These are phyloP conservation scores for Suhomyces vadensis DNA, from an alignment of 805 yeast genomes.

Conservation along the genomic window DNA sequence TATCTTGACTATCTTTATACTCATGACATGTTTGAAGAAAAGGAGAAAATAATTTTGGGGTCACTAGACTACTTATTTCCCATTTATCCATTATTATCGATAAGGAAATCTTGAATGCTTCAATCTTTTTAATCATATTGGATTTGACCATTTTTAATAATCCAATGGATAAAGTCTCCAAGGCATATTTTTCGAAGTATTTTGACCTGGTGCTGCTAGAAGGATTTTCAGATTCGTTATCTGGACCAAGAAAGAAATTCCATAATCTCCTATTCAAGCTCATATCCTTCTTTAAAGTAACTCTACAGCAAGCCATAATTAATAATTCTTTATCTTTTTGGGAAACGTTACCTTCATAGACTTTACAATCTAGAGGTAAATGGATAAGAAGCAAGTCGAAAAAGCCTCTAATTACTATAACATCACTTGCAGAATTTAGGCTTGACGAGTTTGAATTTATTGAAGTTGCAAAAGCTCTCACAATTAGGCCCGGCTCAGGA, in stretches of 20 bases:
- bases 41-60: conserved; percentile 71
- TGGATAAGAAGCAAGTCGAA: conserved; percentile 74
- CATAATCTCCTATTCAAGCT: conserved; percentile 90
- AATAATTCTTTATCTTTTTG: conserved; percentile 57
- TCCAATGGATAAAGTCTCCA: conserved; percentile 51
- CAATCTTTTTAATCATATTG: conserved; percentile 33
- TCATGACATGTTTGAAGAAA: conserved; percentile 51
- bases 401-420: conserved; percentile 79
- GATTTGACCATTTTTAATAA: conserved; percentile 49
- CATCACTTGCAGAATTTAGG: conserved; percentile 48
- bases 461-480: conserved; percentile 73
- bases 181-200: conserved; percentile 64
- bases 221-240: conserved; percentile 22
- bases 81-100: conserved; percentile 82
- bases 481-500: conserved; percentile 78
- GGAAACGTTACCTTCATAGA: conserved; percentile 49
- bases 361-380: conserved; percentile 62
- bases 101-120: conserved; percentile 63
- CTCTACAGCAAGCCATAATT: conserved; percentile 61
- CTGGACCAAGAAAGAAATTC: conserved; percentile 92
- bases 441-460: conserved; percentile 41
- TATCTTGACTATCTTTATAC: conserved; percentile 35
- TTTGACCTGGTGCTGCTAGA: conserved; percentile 34
- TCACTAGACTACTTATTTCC: conserved; percentile 82
- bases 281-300: conserved; percentile 85